phyloP scores from a whole-genome alignment of 805 yeast genomes.

The Zygosaccharomyces pseudorouxii region DNA sequence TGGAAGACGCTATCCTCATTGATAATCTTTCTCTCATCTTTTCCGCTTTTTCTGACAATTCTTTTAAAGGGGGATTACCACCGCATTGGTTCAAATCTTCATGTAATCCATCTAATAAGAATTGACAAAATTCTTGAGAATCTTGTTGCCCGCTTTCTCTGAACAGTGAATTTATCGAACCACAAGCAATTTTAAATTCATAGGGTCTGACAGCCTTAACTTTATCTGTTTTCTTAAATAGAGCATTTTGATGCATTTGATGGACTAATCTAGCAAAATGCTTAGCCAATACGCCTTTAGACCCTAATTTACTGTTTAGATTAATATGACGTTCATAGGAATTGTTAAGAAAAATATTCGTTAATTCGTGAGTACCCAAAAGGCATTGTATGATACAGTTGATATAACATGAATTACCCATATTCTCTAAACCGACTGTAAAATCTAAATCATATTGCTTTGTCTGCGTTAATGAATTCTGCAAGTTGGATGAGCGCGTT shows the following conservation, averaged over 20 bases:
- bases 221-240: slow-evolving; percentile 24
- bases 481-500: slow-evolving; percentile 3
- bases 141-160: slow-evolving; percentile 85
- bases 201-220: slow-evolving; percentile 50
- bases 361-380: slow-evolving; percentile 63
- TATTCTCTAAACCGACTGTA: slow-evolving; percentile 67
- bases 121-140: slow-evolving; percentile 88
- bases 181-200: slow-evolving; percentile 62
- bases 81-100: slow-evolving; percentile 80
- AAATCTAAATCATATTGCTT: slow-evolving; percentile 33
- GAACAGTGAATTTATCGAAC: slow-evolving; percentile 68
- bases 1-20: slow-evolving; percentile 72
- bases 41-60: slow-evolving; percentile 69
- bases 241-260: slow-evolving; percentile 45
- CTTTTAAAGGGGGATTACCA: slow-evolving; percentile 46
- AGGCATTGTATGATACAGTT: slow-evolving; percentile 86
- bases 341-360: slow-evolving; percentile 56
- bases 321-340: slow-evolving; percentile 65
- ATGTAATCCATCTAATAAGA: slow-evolving; percentile 81
- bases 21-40: slow-evolving; percentile 63
- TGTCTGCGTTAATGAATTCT: slow-evolving; percentile 1
- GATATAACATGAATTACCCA: slow-evolving; percentile 93
- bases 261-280: slow-evolving; percentile 58
- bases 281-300: slow-evolving; percentile 71
- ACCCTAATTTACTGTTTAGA: slow-evolving; percentile 64